A percentile compares a stretch with the other conserved stretches of the same genome.
Conservation (phyloP, 2,329 filamentous ascomycete species). For the Chaetomium sp. region DNA sequence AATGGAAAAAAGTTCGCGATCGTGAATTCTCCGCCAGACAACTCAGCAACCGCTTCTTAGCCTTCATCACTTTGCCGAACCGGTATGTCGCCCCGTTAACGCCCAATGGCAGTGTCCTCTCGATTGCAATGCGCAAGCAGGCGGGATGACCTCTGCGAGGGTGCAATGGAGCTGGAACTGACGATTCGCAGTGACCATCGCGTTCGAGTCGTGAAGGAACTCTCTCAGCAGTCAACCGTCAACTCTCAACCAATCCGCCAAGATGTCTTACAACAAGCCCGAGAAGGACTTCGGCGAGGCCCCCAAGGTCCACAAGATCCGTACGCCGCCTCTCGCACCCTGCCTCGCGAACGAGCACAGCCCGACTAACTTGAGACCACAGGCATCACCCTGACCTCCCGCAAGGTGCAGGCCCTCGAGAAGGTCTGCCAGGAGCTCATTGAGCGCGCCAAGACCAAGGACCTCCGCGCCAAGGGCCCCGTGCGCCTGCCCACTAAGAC, state of each 20-base stretch:
- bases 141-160: neutral
- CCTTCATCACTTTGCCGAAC: conserved; percentile 39
- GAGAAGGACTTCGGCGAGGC: conserved; percentile 93
- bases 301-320: conserved; percentile 49
- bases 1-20: conserved; percentile 30
- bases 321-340: conserved; percentile 3
- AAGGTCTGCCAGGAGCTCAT: conserved; percentile 98
- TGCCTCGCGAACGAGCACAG: neutral
- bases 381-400: conserved; percentile 56
- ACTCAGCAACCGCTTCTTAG: conserved; percentile 20
- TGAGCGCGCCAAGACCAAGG: conserved; percentile 98
- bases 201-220: conserved; percentile 81
- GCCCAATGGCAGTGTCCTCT: neutral
- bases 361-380: conserved; percentile 11
- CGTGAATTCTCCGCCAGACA: conserved; percentile 19
- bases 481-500: conserved; percentile 61
- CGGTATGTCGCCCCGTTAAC: conserved; percentile 20
- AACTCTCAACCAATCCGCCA: conserved; percentile 46
- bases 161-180: neutral
- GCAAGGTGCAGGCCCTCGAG: conserved; percentile 94
- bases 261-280: conserved; percentile 92
- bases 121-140: neutral
- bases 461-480: conserved; percentile 96
- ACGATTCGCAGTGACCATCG: conserved; percentile 37
- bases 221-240: conserved; percentile 21